A percentile compares a stretch with the other conserved stretches of the same genome.
Evolutionary conservation across 2,329 filamentous ascomycete species (phyloP).

Genomic region (Fusarium sp.): DNA sequence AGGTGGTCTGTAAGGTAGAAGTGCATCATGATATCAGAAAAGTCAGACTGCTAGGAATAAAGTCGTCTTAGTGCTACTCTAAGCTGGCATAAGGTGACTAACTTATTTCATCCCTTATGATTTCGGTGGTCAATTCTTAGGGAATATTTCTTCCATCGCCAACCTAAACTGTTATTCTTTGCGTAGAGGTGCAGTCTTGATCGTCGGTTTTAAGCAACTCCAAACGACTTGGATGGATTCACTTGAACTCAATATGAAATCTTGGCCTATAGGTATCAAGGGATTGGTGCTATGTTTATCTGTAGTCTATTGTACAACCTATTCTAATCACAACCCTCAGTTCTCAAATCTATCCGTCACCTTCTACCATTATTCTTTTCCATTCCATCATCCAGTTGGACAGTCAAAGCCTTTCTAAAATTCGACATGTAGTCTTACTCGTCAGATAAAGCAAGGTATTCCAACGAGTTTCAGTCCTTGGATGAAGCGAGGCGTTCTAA

Average conservation of each 20-base stretch:
- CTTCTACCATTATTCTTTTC: background rate
- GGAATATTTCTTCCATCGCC: too few species aligned
- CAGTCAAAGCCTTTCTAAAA: background rate
- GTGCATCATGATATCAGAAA: background rate
- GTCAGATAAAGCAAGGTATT: background rate
- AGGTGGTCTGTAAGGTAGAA: background rate
- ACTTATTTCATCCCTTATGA: background rate
- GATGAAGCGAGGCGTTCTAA: background rate
- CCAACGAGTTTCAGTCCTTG: background rate
- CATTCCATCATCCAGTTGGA: background rate
- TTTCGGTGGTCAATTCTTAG: background rate
- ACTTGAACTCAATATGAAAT: background rate
- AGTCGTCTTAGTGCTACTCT: background rate
- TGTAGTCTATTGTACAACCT: background rate
- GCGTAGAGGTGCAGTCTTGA: background rate
- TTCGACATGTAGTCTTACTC: background rate
- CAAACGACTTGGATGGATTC: background rate
- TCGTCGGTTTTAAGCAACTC: rapidly evolving
- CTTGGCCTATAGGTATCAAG: background rate
- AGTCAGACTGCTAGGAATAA: background rate
- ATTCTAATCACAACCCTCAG: background rate
- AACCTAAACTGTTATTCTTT: rapidly evolving
- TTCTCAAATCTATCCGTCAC: background rate
- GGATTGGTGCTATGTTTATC: background rate
- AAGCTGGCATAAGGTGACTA: background rate